These are phyloP conservation scores for Globisporangium splendens DNA, from an alignment of 352 stramenopile genomes.

Conservation along the genomic window DNA sequence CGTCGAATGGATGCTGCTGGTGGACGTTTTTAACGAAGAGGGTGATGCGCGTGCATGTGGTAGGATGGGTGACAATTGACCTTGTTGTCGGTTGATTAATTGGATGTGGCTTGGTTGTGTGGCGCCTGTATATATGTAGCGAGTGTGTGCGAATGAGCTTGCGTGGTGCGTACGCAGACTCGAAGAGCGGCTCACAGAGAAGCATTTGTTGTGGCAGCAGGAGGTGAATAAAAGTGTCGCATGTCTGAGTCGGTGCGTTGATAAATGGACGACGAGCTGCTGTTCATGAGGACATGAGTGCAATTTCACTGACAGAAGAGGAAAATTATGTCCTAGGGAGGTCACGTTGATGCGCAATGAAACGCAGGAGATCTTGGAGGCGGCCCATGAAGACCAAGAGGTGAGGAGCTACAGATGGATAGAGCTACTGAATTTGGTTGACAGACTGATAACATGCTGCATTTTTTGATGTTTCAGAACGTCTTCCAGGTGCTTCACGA, in stretches of 20 bases:
- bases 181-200: conserved; percentile 6
- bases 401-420: background rate
- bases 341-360: conserved; percentile 9
- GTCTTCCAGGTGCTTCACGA: conserved; percentile 3
- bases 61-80: background rate
- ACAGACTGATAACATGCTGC: background rate
- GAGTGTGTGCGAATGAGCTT: conserved; percentile 16
- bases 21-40: background rate
- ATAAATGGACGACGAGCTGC: background rate
- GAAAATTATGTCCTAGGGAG: conserved; percentile 5
- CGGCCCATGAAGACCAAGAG: conserved; percentile 1
- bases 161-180: conserved; percentile 13
- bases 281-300: background rate
- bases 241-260: background rate
- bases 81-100: background rate
- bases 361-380: conserved; percentile 2
- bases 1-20: background rate
- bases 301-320: no score
- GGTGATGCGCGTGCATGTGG: background rate
- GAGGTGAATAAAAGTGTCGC: background rate
- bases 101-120: background rate
- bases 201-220: conserved; percentile 4
- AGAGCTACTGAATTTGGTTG: background rate
- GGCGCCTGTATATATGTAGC: background rate
- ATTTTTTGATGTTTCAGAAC: background rate